Base-by-base conservation (phyloP, 441 rosid genomes). In the Pelargonium cotyledonis region DNA sequence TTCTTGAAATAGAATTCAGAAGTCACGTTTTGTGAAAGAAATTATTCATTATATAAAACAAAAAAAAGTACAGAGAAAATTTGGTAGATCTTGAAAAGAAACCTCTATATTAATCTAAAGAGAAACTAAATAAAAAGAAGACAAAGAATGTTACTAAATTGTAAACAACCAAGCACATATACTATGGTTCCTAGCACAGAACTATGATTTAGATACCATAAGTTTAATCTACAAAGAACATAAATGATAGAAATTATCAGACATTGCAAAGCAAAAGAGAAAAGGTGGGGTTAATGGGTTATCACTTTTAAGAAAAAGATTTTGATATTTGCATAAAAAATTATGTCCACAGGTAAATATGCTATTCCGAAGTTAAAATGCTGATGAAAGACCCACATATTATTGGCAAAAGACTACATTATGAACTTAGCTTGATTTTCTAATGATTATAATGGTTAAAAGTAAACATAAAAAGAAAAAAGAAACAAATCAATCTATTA, bases 1-100 rank as follows among this genome's bases (percentile, higher is more conserved):
- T 66, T 41, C 49, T 67, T 51, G n/a, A 19, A 9, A 40, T 47
- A 57, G 51, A 72, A 53, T 63, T 21, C 65, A 26, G 8, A 11
- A 23, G 40, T 61, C 26, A 7, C 6, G 2, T 18, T 23, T 29
- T 10, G 41, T 12, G n/a, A 23, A 18, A 38, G 12, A 19, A 55
- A 14, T 55, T 16, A 35, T 35, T 35, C 40, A 35, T 26, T 49
- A 8, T 15, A 15, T 16, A 55, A 11, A 53, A 53, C 60, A 21
- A 15, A 2, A 18, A 55, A 18, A 55, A 16, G 61, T 55, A 55
- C 58, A 51, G 19, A 14, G 16, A 6, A 15, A 15, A 51, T 1
- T 55, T 55, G 21, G 15, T 55, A 55, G 23, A 53, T 53, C 21
- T 55, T 55, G 9, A 9, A 21, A 18, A 55, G 61, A 16, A 55